Evolutionary conservation across 2,329 filamentous ascomycete genomes (phyloP).

Genomic region (Fusarium continuum): DNA sequence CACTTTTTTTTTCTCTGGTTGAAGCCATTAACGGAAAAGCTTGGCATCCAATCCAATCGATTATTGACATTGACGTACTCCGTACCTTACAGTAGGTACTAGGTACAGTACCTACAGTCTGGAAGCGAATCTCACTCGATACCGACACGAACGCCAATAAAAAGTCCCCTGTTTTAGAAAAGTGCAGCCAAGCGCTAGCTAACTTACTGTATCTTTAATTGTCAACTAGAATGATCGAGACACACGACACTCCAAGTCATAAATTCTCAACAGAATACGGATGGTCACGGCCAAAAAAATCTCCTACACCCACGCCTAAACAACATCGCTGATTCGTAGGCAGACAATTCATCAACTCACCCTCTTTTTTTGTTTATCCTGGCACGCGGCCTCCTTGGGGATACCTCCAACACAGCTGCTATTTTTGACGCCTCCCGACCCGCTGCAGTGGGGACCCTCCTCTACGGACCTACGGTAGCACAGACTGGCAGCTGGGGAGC

Average conservation of each 20-base stretch:
- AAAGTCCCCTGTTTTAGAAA: conserved; percentile 27
- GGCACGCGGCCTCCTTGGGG: conserved; percentile 33
- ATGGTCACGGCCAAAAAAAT: too few relatives aligned
- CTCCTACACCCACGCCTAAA: too few relatives aligned
- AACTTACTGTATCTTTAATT: conserved; percentile 1
- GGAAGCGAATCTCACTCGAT: background rate
- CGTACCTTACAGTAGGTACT: too few relatives aligned
- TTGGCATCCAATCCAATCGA: conserved; percentile 20
- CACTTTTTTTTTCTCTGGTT: conserved; percentile 12
- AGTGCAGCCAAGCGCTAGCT: conserved; percentile 9
- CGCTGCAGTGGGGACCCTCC: conserved; percentile 23
- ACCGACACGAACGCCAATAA: conserved; percentile 23
- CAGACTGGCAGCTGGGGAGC: conserved; percentile 3
- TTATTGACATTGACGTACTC: too few relatives aligned
- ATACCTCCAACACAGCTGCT: conserved; percentile 31
- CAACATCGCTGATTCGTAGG: too few relatives aligned
- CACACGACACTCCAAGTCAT: too few relatives aligned
- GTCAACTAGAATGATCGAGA: conserved; percentile 6
- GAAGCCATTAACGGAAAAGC: conserved; percentile 22
- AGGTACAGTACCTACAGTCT: too few relatives aligned
- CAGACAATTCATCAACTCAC: too few relatives aligned
- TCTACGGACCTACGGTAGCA: conserved; percentile 12
- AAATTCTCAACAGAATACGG: too few relatives aligned
- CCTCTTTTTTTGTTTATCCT: conserved; percentile 4
- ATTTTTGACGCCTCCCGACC: conserved; percentile 41